Base-by-base conservation (phyloP, 192 early-diverging fungal genomes). In the Chytriomyces confervae region DNA sequence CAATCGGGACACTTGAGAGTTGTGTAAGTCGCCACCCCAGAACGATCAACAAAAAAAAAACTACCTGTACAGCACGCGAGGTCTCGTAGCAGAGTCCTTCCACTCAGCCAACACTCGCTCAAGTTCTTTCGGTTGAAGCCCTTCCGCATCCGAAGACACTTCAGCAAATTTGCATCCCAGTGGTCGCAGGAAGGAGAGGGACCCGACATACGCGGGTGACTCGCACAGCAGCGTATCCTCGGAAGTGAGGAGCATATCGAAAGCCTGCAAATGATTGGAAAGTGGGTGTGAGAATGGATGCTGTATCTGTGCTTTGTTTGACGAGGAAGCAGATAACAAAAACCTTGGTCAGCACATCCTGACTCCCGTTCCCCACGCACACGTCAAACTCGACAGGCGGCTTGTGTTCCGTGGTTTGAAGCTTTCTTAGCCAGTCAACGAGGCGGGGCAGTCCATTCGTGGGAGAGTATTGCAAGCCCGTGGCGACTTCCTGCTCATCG, bases 1-100 rank as follows among this genome's bases (percentile, higher is more conserved):
- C 96, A 8, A 89, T 90, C 20, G 96, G 95, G 3, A 98, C 92
- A 60, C 92, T 36, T 90, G 79, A 95, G 94, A 10, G 93, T 36
- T 36, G 36, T 13, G 18, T 13, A 1, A 66, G 27, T 66, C 27
- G 43, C 1, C 64, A 1, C 2, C 18, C 64, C 13, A 61, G 43
- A 16, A 66, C 64, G 13, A 23, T 36, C 36, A 2, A 36, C 0
- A 36, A 36, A 16, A 66, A 36, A 36, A 36, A 16, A 66, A 16
- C 16, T 66, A 66, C 64, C 18, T 72, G 70, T 79, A 79, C 7
- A 79, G 64, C 6, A 83, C 84, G 48, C 72, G 77, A 7, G 84
- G 84, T 0, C 77, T 43, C 7, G 75, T 78, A 18, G 48, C 48
- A 20, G n/a, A 0, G 57, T 82, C 79, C 0, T 47, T 43, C 83